phyloP scores from a whole-genome alignment of 768 basidiomycete species.

The Serendipita indica region DNA sequence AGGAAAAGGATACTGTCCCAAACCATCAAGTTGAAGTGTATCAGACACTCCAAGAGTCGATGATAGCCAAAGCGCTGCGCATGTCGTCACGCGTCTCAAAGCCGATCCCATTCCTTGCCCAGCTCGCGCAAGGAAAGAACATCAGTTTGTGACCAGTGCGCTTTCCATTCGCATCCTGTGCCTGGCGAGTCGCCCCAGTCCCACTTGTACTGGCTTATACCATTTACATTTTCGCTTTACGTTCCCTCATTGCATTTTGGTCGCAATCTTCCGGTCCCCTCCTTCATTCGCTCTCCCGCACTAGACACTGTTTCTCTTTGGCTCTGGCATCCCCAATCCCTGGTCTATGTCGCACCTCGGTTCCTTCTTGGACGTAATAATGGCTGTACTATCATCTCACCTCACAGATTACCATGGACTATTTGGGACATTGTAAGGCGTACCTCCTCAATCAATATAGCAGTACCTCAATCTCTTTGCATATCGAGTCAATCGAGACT shows the following conservation, averaged over 20 bases:
- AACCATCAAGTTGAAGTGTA: neutral
- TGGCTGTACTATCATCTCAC: too few species aligned
- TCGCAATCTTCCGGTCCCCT: neutral
- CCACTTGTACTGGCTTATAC: neutral
- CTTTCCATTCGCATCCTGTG: neutral
- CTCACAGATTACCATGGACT: too few species aligned
- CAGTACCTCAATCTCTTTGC: too few species aligned
- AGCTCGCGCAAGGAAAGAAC: neutral
- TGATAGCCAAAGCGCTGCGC: neutral
- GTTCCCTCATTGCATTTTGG: neutral
- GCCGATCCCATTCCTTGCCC: neutral
- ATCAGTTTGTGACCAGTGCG: neutral
- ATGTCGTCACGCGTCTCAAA: neutral
- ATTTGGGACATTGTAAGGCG: too few species aligned
- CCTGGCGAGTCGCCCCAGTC: neutral
- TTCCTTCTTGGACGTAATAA: too few species aligned
- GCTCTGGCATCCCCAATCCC: too few species aligned
- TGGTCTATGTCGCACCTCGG: too few species aligned
- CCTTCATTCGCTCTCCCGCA: neutral
- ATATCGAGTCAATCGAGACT: too few species aligned
- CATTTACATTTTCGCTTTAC: neutral
- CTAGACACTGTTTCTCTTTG: too few species aligned
- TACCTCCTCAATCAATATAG: too few species aligned
- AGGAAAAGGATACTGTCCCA: neutral
- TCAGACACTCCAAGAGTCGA: neutral